Base-by-base conservation (phyloP, 2,329 filamentous ascomycete species). In the Corinectria fuckeliana region DNA sequence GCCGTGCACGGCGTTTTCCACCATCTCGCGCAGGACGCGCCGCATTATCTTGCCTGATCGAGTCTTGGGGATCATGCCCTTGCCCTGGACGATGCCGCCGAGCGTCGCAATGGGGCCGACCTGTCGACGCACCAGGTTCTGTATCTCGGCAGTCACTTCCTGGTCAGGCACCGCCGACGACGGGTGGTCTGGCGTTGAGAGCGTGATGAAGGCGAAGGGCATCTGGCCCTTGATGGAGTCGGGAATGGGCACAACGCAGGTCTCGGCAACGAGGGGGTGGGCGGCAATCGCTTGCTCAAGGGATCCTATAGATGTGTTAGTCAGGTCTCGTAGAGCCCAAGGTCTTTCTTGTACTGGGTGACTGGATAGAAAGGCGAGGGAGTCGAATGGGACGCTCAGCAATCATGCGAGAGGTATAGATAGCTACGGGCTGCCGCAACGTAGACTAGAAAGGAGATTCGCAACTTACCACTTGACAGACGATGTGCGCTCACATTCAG, bases 401-500 rank as follows among this genome's bases (percentile, higher is more conserved):
- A 14, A 32, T n/a, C n/a, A n/a, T n/a, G n/a, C n/a, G n/a, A n/a
- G n/a, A n/a, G n/a, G n/a, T n/a, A n/a, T n/a, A n/a, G 30, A 32
- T 14, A 32, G 9, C 9, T 14, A 14, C 30, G 13, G 30, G 30
- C 11, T 32, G 30, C 13, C 11, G n/a, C n/a, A n/a, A 14, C 30
- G 5, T 8, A 14, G n/a, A 25, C 10, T 4, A 7, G 11, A n/a
- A 63, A 2, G 11, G 30, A 52, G 7, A 26, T 28, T 2, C 26
- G 8, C 3, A 21, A 75, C 82, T 69, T 80, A 91, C 91, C 92
- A 10, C 93, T 97, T 63, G 91, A 94, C 61, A 97, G 88, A 13
- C 93, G 86, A 78, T 97, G 93, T 5, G 93, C 93, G 38, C 93
- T 93, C n/a, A 97, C 93, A 72, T 97, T 97, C 72, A 97, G 93